phyloP scores from a whole-genome alignment of 495 filamentous ascomycete species.

The Podospora conica region DNA sequence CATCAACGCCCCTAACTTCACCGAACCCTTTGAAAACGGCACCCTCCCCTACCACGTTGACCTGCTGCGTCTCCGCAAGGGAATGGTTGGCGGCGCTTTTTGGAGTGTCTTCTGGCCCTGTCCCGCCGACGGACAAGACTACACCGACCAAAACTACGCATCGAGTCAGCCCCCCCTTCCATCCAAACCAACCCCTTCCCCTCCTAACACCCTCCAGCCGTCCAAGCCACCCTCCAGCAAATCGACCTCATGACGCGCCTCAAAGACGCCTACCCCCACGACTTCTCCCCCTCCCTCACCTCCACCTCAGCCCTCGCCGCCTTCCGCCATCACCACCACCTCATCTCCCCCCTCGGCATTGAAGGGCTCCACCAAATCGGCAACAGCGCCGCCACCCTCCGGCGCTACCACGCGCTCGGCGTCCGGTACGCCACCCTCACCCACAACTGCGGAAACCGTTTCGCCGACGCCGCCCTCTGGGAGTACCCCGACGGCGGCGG shows the following conservation, averaged over 20 bases:
- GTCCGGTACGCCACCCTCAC: conserved; percentile 87
- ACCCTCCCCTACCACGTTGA: conserved; percentile 70
- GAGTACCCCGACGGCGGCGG: conserved; percentile 25
- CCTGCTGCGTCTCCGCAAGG: conserved; percentile 55
- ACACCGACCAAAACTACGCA: conserved; percentile 64
- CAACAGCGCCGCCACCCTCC: conserved; percentile 71
- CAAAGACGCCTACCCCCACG: conserved; percentile 56
- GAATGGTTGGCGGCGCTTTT: conserved; percentile 68
- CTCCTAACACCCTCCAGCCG: conserved; percentile 15
- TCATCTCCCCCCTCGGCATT: conserved; percentile 67
- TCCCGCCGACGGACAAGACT: conserved; percentile 63
- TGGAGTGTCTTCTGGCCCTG: conserved; percentile 87
- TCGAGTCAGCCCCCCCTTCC: conserved; percentile 25
- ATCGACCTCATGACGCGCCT: conserved; percentile 76
- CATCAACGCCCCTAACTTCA: conserved; percentile 72
- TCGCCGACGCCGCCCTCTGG: conserved; percentile 73
- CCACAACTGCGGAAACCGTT: conserved; percentile 90
- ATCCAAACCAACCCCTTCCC: not conserved
- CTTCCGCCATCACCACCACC: conserved; percentile 49
- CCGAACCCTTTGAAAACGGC: conserved; percentile 58
- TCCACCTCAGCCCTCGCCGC: conserved; percentile 50
- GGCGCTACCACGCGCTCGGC: conserved; percentile 69
- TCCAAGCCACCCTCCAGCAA: conserved; percentile 72
- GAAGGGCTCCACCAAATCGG: conserved; percentile 96
- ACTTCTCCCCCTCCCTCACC: conserved; percentile 57